Evolutionary conservation across 768 basidiomycete species (phyloP).

Genomic region (Tricholoma saponaceum): DNA sequence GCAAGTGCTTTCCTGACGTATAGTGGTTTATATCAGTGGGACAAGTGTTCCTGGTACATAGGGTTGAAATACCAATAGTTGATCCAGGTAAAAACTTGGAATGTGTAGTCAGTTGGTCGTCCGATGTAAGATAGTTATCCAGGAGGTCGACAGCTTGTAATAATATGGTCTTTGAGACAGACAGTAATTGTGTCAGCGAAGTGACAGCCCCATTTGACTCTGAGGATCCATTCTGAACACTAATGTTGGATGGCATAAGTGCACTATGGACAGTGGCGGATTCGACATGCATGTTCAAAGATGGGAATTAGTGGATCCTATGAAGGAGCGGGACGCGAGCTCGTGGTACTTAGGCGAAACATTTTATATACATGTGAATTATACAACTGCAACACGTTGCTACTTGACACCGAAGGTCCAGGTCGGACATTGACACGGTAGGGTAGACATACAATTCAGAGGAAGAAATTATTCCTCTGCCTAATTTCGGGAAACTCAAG

Average conservation of each 20-base stretch:
- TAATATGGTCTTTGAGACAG: constrained; percentile 64
- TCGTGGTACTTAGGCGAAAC: neutral
- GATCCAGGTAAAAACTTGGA: constrained; percentile 84
- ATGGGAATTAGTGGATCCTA: neutral
- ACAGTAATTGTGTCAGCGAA: constrained; percentile 52
- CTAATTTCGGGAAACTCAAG: constrained; percentile 77
- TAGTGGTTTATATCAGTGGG: constrained; percentile 2
- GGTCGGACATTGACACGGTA: too few relatives aligned
- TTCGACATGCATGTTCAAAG: neutral
- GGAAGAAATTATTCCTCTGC: constrained; percentile 55
- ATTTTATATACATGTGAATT: neutral
- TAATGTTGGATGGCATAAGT: constrained; percentile 22
- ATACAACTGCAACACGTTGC: neutral
- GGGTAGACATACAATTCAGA: neutral
- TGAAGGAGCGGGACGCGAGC: neutral
- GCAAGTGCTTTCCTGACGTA: constrained; percentile 71
- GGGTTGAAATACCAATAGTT: constrained; percentile 63
- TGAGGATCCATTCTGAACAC: constrained; percentile 12
- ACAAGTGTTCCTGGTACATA: neutral
- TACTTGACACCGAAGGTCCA: too few relatives aligned
- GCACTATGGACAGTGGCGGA: constrained; percentile 24
- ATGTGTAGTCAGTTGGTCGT: constrained; percentile 63
- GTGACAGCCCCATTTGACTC: constrained; percentile 11
- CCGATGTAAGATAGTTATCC: constrained; percentile 57
- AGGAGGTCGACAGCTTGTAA: constrained; percentile 72